Conservation (phyloP, 306 rosid species). For the Alnus rubra region DNA sequence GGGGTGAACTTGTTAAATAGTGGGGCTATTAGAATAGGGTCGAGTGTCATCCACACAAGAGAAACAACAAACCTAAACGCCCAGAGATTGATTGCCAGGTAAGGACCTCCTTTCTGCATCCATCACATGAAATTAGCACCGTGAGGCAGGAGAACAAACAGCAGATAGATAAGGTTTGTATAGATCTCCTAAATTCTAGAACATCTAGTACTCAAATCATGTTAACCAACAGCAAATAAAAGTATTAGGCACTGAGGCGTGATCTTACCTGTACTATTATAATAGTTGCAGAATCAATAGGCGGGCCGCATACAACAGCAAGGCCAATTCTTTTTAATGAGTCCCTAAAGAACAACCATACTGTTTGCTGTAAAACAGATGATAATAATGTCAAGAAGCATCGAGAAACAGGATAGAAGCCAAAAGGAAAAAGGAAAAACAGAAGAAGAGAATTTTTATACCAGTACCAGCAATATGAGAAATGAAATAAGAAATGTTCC, state of each 20-base stretch:
- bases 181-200: constrained; percentile 15
- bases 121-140: constrained; percentile 25
- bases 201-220: neutral
- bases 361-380: constrained; percentile 75
- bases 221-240: constrained; percentile 11
- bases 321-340: constrained; percentile 73
- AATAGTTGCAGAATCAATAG: constrained; percentile 87
- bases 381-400: constrained; percentile 28
- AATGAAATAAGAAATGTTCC: constrained; percentile 26
- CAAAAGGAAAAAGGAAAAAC: neutral
- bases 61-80: constrained; percentile 85
- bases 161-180: constrained; percentile 19
- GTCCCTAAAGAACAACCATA: constrained; percentile 89
- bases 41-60: constrained; percentile 91
- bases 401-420: constrained; percentile 11
- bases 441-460: neutral
- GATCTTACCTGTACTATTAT: constrained; percentile 76
- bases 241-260: neutral
- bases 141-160: constrained; percentile 9
- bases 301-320: constrained; percentile 73
- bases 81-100: constrained; percentile 97
- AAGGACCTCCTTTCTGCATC: constrained; percentile 98
- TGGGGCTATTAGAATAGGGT: constrained; percentile 92
- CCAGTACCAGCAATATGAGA: constrained; percentile 19
- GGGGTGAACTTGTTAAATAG: constrained; percentile 95